Evolutionary conservation across 352 stramenopile species (phyloP).

Genomic region (Globisporangium nagaii): DNA sequence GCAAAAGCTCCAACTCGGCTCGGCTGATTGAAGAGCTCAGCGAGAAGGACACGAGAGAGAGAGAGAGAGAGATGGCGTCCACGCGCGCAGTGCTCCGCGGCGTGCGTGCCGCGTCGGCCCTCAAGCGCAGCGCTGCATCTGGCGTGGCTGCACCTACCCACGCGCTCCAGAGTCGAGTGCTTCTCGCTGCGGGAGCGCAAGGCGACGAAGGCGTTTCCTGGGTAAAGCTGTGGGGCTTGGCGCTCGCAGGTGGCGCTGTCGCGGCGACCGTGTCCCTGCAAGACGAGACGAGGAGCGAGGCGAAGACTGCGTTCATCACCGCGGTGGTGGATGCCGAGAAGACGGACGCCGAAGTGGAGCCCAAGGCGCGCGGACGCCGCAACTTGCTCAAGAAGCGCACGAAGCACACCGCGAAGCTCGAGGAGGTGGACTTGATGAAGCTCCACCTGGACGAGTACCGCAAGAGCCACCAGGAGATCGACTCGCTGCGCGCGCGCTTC

Average conservation of each 20-base stretch:
- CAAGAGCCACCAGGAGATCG: constrained; percentile 21
- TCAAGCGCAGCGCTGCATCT: neutral
- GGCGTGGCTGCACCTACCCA: neutral
- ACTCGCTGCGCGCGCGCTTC: constrained; percentile 47
- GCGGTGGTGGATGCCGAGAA: constrained; percentile 9
- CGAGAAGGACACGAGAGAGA: neutral
- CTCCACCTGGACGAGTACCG: constrained; percentile 65
- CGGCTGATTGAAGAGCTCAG: constrained; percentile 1
- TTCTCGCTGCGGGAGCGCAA: neutral
- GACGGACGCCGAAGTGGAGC: constrained; percentile 5
- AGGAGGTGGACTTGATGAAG: constrained; percentile 67
- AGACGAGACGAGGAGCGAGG: neutral
- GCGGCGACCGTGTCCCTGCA: neutral
- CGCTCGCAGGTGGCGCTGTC: constrained; percentile 2
- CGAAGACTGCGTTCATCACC: constrained; percentile 6
- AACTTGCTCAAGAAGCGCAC: constrained; percentile 55
- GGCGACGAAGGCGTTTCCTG: neutral
- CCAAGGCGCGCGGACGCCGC: constrained; percentile 23
- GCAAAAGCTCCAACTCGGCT: neutral
- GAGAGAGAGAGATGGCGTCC: neutral
- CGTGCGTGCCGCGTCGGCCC: neutral
- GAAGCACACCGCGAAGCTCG: constrained; percentile 49
- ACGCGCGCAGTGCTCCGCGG: neutral
- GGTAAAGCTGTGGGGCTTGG: constrained; percentile 2
- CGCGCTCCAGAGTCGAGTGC: neutral